Conservation (phyloP, 768 basidiomycete species). For the Collybiopsis confluens region DNA sequence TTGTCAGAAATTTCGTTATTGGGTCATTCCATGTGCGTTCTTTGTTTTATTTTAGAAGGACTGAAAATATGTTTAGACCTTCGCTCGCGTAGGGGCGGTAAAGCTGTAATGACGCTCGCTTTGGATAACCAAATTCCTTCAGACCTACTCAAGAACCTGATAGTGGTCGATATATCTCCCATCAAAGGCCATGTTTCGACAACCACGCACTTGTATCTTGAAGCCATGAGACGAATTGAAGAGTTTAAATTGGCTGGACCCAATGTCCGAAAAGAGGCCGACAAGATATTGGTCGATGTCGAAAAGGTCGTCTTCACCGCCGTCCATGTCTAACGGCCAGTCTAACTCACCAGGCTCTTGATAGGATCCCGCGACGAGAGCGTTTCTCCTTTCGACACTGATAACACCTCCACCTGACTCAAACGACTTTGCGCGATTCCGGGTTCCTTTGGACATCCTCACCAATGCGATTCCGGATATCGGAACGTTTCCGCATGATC, state of each 20-base stretch:
- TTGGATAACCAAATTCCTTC: conserved; percentile 25
- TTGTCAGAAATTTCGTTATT: conserved; percentile 66
- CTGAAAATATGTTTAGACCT: conserved; percentile 2
- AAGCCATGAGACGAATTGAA: conserved; percentile 41
- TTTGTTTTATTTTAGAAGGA: not conserved
- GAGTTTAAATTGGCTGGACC: not conserved
- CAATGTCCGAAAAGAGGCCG: not conserved
- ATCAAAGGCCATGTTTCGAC: conserved; percentile 39
- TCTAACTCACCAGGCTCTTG: not conserved
- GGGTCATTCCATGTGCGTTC: conserved; percentile 84
- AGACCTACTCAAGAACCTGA: conserved; percentile 38
- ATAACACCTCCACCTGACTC: conserved; percentile 28
- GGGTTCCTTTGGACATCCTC: conserved; percentile 69
- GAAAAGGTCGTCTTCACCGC: not conserved
- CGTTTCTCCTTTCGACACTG: conserved; percentile 91
- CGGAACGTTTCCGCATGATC: conserved; percentile 73
- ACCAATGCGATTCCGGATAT: conserved; percentile 53
- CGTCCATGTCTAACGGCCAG: not conserved
- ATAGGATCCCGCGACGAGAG: conserved; percentile 69
- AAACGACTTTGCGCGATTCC: conserved; percentile 49
- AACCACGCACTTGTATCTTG: conserved; percentile 52
- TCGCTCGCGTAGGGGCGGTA: conserved; percentile 51
- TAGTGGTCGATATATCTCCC: conserved; percentile 68
- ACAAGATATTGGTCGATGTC: not conserved
- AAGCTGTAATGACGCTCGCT: conserved; percentile 55